Evolutionary conservation across 2,329 filamentous ascomycete genomes (phyloP).

Genomic region (Furcasterigmium furcatum): DNA sequence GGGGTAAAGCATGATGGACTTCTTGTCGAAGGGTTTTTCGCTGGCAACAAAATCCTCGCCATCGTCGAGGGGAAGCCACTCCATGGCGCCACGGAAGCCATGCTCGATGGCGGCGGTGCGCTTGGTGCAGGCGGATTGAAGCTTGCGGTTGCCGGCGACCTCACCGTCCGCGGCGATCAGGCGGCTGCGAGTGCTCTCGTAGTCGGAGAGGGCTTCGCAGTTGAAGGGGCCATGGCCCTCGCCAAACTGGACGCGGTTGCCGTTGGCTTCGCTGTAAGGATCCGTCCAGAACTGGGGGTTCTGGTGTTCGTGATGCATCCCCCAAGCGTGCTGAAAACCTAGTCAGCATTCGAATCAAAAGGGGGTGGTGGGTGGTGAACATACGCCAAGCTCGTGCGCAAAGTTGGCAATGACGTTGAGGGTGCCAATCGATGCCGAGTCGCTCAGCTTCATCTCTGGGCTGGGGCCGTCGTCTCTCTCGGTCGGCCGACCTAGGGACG

Average conservation of each 20-base stretch:
- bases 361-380: background rate
- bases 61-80: conserved; percentile 4
- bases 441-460: conserved; percentile 8
- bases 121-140: background rate
- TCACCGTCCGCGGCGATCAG: background rate
- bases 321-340: conserved; percentile 16
- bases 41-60: background rate
- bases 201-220: background rate
- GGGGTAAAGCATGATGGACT: conserved; percentile 18
- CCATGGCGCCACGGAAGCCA: conserved; percentile 3
- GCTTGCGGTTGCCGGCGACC: background rate
- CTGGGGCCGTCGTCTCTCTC: background rate
- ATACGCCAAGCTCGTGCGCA: conserved; percentile 20
- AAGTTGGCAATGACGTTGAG: conserved; percentile 13
- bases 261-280: background rate
- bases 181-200: background rate
- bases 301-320: conserved; percentile 23
- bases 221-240: background rate
- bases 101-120: conserved; percentile 1
- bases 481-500: background rate
- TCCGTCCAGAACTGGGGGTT: conserved; percentile 17
- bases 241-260: background rate
- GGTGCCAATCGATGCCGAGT: conserved; percentile 5
- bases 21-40: conserved; percentile 9
- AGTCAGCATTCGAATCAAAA: background rate